Percentiles rank a stretch among this genome's conserved stretches.
Evolutionary conservation across 2,329 filamentous ascomycete species (phyloP).

Genomic region (Colletotrichum somersetense): DNA sequence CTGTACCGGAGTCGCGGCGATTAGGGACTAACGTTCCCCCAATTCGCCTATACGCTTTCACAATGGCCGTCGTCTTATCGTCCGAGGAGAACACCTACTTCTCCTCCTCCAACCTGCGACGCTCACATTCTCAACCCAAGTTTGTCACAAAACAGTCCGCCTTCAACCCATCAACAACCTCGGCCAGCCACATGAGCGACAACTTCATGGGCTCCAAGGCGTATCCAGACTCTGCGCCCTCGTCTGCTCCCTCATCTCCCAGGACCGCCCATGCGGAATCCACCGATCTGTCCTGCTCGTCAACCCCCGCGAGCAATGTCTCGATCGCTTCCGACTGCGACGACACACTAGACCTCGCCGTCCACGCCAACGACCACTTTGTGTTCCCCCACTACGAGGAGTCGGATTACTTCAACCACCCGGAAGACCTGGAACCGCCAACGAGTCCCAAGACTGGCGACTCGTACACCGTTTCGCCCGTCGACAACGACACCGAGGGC

Average conservation of each 20-base stretch:
- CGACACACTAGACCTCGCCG: constrained; percentile 56
- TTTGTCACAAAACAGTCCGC: constrained; percentile 60
- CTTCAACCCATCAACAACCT: constrained; percentile 61
- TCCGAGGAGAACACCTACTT: constrained; percentile 71
- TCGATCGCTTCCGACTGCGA: constrained; percentile 72
- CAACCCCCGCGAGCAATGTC: constrained; percentile 73
- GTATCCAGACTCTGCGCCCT: constrained; percentile 62
- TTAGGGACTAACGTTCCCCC: constrained; percentile 37
- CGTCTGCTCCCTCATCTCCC: constrained; percentile 70
- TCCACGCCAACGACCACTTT: constrained; percentile 63
- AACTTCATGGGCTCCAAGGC: constrained; percentile 58
- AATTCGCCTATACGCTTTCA: constrained; percentile 37
- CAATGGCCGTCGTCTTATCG: constrained; percentile 68
- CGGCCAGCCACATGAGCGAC: constrained; percentile 59
- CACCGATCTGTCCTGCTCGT: constrained; percentile 69
- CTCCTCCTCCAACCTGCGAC: constrained; percentile 61
- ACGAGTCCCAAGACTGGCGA: constrained; percentile 63
- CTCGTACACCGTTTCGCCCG: constrained; percentile 65
- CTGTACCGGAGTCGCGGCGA: constrained; percentile 27
- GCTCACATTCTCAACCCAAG: constrained; percentile 72
- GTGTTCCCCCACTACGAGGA: constrained; percentile 61
- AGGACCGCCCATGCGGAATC: constrained; percentile 64
- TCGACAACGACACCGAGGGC: constrained; percentile 65
- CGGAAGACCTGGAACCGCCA: constrained; percentile 64
- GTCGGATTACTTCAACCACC: constrained; percentile 60